Base-by-base conservation (phyloP, 2,329 filamentous ascomycete genomes). In the Cordyceps javanica region DNA sequence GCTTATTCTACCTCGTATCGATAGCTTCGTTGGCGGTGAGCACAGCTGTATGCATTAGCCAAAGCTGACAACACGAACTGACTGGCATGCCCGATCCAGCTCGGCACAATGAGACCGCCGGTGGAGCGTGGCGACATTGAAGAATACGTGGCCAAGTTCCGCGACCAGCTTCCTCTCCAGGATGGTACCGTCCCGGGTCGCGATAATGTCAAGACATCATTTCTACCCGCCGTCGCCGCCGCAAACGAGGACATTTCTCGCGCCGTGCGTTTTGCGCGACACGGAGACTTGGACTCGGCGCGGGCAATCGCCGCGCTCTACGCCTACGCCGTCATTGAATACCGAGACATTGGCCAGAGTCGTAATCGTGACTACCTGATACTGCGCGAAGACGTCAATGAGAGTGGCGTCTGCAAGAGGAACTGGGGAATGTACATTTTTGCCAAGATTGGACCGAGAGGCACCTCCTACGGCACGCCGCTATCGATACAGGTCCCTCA, bases 341-440 rank as follows among this genome's bases (percentile, higher is more conserved):
- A 44, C 23, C 46, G 38, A 1, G 55, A 57, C 55, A 21, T 57
- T 16, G 55, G 55, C 16, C 38, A 38, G 11, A 30, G 38, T 19
- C 46, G 45, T 28, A 51, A 36, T 10, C 55, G 55, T 16, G 55
- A 57, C 45, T 57, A 57, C 23, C 14, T 57, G 14, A 45, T 57
- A 14, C 14, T 57, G 10, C 46, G 55, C 10, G 55, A 57, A 28
- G 26, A 51, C 23, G 5, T 28, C 16, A 28, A 38, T 9, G 38
- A 45, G 9, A 25, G 13, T 4, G 39, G 55, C 46, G 11, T 48
- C 9, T 36, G 38, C 11, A 25, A 39, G 11, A 25, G 46, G 3
- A 57, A 57, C 11, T 57, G 55, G 55, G 55, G 55, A 11, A 51
- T 57, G 46, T 57, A 51, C 5, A 28, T 57, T n/a, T 57, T 57